Percentiles rank a stretch among this genome's conserved stretches.
phyloP scores from a whole-genome alignment of 768 basidiomycete species.

The Boletus coccyginus region DNA sequence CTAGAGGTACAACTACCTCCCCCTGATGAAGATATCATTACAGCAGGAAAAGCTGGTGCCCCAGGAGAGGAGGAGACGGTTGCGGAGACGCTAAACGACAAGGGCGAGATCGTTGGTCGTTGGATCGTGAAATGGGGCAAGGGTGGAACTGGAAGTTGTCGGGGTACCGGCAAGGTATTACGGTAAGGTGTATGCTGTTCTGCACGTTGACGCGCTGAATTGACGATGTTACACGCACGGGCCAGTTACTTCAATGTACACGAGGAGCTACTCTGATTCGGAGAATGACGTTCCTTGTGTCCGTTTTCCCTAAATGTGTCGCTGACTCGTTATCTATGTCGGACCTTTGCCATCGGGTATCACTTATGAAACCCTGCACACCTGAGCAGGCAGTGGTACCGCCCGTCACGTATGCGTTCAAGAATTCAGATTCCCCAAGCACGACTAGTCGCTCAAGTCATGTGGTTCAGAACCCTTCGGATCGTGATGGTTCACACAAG shows the following conservation, averaged over 20 bases:
- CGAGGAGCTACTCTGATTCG: conserved; percentile 41
- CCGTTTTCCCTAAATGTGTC: background rate
- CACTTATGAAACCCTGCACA: background rate
- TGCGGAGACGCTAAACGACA: conserved; percentile 65
- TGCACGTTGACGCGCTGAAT: background rate
- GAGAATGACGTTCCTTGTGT: background rate
- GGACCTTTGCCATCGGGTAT: background rate
- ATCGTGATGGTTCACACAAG: background rate
- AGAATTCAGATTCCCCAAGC: background rate
- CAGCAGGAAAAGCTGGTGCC: conserved; percentile 29
- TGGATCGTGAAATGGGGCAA: conserved; percentile 80
- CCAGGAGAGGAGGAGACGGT: conserved; percentile 70
- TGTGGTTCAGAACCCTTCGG: background rate
- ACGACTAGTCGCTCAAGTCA: background rate
- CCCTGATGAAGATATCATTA: conserved; percentile 31
- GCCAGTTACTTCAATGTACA: conserved; percentile 52
- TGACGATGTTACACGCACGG: background rate
- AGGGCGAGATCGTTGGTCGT: conserved; percentile 62
- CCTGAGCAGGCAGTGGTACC: background rate
- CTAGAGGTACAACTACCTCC: conserved; percentile 45
- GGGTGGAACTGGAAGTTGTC: conserved; percentile 60
- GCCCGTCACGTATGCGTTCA: background rate
- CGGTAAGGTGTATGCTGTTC: conserved; percentile 47
- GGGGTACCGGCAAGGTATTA: conserved; percentile 58
- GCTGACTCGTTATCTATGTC: background rate